Conservation (phyloP, 2,329 filamentous ascomycete species). For the Colletotrichum graminicola region DNA sequence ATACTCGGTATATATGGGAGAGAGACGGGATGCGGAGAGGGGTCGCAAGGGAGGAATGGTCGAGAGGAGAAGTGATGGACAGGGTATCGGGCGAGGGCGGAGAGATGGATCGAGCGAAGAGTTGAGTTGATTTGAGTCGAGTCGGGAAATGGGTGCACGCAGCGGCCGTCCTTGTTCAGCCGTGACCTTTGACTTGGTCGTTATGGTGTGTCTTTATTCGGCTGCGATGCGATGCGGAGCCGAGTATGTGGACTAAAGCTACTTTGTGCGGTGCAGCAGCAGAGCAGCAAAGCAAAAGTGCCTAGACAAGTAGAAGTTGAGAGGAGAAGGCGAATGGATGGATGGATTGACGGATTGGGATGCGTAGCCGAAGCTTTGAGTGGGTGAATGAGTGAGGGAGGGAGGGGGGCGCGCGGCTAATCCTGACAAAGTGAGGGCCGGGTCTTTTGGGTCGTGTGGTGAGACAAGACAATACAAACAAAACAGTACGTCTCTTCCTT, state of each 20-base stretch:
- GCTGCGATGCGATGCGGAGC: background rate
- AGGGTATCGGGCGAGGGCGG: slow-evolving; percentile 7
- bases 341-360: slow-evolving; percentile 8
- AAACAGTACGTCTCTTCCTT: background rate
- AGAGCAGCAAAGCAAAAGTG: background rate
- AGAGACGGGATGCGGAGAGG: background rate
- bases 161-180: slow-evolving; percentile 1
- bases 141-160: slow-evolving; percentile 29
- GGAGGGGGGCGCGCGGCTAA: slow-evolving; percentile 17
- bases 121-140: background rate
- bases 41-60: slow-evolving; percentile 10
- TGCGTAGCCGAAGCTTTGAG: background rate
- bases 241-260: background rate
- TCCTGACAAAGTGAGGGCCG: slow-evolving; percentile 11
- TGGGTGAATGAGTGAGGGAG: background rate
- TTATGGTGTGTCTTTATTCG: slow-evolving; percentile 6
- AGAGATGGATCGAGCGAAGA: background rate
- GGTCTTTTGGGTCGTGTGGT: slow-evolving; percentile 7
- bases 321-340: background rate
- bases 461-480: background rate
- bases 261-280: background rate
- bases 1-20: background rate
- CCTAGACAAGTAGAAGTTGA: background rate
- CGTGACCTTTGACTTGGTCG: slow-evolving; percentile 4
- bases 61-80: background rate